Conservation (phyloP, 352 stramenopile species). For the Aphanomyces stellatus region DNA sequence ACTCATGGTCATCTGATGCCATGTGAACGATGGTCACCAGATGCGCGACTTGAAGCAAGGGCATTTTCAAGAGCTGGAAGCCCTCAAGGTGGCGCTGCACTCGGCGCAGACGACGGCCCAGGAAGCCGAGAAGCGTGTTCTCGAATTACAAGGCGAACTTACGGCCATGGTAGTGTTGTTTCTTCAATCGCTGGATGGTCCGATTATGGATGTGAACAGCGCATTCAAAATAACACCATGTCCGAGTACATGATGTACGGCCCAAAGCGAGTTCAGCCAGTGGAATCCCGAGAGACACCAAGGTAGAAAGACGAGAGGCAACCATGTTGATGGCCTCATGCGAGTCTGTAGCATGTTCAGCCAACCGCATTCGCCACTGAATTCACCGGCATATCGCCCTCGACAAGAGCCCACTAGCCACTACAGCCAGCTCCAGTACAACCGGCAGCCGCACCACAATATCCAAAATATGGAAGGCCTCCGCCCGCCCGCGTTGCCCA, state of each 20-base stretch:
- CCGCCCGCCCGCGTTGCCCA: too few species aligned
- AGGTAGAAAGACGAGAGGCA: too few species aligned
- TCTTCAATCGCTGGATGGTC: constrained; percentile 70
- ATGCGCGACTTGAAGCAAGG: constrained; percentile 65
- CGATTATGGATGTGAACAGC: constrained; percentile 41
- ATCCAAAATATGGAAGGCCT: too few species aligned
- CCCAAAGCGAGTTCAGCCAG: not conserved
- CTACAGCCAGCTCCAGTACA: too few species aligned
- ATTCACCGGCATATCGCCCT: too few species aligned
- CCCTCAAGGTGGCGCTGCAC: constrained; percentile 55
- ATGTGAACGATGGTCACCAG: constrained; percentile 26
- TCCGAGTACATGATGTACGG: constrained; percentile 12
- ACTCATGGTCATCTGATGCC: not conserved
- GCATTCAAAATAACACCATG: constrained; percentile 5
- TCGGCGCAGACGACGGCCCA: constrained; percentile 38
- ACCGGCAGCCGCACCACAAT: too few species aligned
- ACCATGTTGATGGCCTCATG: too few species aligned
- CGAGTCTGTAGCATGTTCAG: not conserved
- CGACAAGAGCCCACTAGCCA: too few species aligned
- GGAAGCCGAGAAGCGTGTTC: constrained; percentile 32
- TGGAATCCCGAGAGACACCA: too few species aligned
- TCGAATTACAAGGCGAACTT: constrained; percentile 53
- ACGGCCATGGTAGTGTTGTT: constrained; percentile 49
- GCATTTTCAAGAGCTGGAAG: constrained; percentile 47
- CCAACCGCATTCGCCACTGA: not conserved